Conservation (phyloP, 2,329 filamentous ascomycete species). For the Penicillium decumbens region DNA sequence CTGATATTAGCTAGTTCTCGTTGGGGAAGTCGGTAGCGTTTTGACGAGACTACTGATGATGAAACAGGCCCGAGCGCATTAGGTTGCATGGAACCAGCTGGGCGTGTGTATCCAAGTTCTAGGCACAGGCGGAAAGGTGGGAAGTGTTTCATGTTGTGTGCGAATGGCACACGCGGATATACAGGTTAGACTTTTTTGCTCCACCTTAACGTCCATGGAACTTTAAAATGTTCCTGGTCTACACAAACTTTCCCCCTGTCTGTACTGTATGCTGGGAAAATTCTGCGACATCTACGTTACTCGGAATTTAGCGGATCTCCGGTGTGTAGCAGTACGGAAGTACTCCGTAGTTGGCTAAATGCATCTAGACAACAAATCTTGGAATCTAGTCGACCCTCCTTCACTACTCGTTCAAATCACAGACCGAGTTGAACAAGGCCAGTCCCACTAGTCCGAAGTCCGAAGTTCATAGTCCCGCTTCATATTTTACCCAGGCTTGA, state of each 20-base stretch:
- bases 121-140: background rate
- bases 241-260: background rate
- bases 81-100: background rate
- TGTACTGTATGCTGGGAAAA: no score
- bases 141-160: background rate
- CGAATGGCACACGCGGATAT: background rate
- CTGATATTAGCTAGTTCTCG: background rate
- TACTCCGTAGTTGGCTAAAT: no score
- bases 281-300: no score
- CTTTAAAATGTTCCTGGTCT: background rate
- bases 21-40: conserved; percentile 5
- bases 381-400: no score
- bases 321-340: background rate
- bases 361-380: no score
- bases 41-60: background rate
- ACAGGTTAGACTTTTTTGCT: conserved; percentile 3
- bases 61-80: conserved; percentile 5
- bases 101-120: background rate
- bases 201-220: conserved; percentile 2
- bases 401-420: no score
- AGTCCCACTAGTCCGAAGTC: no score
- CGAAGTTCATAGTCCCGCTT: conserved; percentile 1
- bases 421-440: no score
- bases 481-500: background rate
- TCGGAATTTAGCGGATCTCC: background rate